A percentile compares a stretch with the other conserved stretches of the same genome.
Evolutionary conservation across 108 stramenopile species (phyloP).

Genomic region (Skeletonema menzelii): DNA sequence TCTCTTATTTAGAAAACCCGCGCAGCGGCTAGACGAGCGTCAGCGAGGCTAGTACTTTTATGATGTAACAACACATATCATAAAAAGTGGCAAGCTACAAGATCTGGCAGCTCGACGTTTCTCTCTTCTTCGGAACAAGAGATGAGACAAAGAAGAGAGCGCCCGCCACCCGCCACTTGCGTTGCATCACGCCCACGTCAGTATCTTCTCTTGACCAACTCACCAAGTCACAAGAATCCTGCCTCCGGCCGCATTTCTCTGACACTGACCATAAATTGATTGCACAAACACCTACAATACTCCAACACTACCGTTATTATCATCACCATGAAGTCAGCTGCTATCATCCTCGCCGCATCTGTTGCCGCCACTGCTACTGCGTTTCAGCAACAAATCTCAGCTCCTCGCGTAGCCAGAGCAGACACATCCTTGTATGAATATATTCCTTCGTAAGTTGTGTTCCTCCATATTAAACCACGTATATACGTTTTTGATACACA

Average conservation of each 20-base stretch:
- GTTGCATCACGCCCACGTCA: not conserved
- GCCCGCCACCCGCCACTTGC: too few relatives aligned
- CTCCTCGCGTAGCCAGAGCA: constrained; percentile 27
- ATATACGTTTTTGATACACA: not conserved
- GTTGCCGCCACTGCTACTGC: constrained; percentile 21
- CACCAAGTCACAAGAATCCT: not conserved
- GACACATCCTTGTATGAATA: constrained; percentile 72
- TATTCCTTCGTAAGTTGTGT: constrained; percentile 54
- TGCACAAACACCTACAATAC: too few relatives aligned
- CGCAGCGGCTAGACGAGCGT: too few relatives aligned
- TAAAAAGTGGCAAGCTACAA: too few relatives aligned
- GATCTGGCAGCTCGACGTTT: too few relatives aligned
- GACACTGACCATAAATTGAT: not conserved
- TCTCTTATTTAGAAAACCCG: too few relatives aligned
- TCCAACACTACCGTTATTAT: not conserved
- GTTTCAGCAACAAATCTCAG: not conserved
- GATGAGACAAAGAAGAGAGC: too few relatives aligned
- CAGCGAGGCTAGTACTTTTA: too few relatives aligned
- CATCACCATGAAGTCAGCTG: constrained; percentile 46
- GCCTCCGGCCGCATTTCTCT: too few relatives aligned
- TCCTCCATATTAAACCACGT: not conserved
- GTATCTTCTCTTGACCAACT: not conserved
- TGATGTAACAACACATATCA: too few relatives aligned
- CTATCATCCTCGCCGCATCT: constrained; percentile 19
- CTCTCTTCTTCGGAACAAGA: too few relatives aligned